These are phyloP conservation scores for Gossypium trilobum DNA, from an alignment of 441 rosid genomes.

Conservation along the genomic window DNA sequence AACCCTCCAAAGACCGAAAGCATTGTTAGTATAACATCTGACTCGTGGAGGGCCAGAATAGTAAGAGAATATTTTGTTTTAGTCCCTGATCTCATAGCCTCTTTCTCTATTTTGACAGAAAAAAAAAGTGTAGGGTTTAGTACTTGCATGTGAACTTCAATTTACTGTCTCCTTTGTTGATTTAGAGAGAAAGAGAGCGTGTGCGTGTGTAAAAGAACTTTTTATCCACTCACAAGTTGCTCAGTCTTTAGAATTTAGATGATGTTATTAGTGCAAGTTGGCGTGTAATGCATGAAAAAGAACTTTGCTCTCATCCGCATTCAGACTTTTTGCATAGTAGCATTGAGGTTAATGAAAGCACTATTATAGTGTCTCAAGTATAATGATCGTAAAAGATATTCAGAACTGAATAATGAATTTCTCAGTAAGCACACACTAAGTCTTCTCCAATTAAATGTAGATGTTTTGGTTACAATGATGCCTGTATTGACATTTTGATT, in stretches of 20 bases:
- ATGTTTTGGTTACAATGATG: neutral
- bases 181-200: neutral
- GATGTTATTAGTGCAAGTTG: constrained; percentile 9
- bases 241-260: neutral
- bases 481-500: constrained; percentile 9
- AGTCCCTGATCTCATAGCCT: neutral
- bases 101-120: neutral
- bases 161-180: neutral
- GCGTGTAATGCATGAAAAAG: constrained; percentile 18
- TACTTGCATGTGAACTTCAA: neutral
- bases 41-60: neutral
- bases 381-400: neutral
- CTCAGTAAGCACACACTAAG: neutral
- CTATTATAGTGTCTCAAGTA: neutral
- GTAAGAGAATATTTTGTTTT: neutral
- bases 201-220: neutral
- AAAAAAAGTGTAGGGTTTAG: neutral
- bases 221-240: neutral
- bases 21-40: neutral
- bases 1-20: neutral
- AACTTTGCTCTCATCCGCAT: neutral
- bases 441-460: neutral
- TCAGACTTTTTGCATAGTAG: neutral
- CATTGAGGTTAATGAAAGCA: constrained; percentile 9
- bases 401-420: neutral